These are phyloP conservation scores for Gossypium herbaceum DNA, from an alignment of 345 rosid genomes.

Conservation along the genomic window DNA sequence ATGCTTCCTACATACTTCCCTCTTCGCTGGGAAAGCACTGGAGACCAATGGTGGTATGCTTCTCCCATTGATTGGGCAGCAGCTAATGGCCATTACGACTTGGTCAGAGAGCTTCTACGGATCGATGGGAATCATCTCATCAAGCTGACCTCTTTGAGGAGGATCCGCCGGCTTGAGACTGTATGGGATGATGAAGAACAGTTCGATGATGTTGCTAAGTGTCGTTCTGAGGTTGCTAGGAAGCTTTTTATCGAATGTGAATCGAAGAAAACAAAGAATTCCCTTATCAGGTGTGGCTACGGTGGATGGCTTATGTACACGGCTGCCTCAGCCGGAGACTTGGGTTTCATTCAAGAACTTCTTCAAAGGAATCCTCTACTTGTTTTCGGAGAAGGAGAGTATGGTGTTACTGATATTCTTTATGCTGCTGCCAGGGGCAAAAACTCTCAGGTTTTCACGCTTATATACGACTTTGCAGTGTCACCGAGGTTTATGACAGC, in stretches of 20 bases:
- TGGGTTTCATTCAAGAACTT: constrained; percentile 54
- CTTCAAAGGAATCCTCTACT: constrained; percentile 66
- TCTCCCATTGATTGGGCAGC: constrained; percentile 93
- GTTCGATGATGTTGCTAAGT: constrained; percentile 64
- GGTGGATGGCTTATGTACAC: constrained; percentile 95
- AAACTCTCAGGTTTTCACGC: constrained; percentile 54
- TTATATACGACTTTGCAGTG: constrained; percentile 62
- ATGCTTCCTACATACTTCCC: constrained; percentile 79
- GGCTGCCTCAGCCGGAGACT: constrained; percentile 90
- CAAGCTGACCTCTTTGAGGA: constrained; percentile 85
- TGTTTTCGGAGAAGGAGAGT: constrained; percentile 94
- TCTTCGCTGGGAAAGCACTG: constrained; percentile 92
- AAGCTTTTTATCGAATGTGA: constrained; percentile 66
- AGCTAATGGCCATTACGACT: constrained; percentile 83
- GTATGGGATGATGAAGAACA: constrained; percentile 86
- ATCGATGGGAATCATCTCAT: constrained; percentile 84
- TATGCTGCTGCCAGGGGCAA: constrained; percentile 87
- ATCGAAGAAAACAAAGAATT: constrained; percentile 41
- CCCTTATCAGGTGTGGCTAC: constrained; percentile 65
- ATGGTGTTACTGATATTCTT: constrained; percentile 81
- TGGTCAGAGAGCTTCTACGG: constrained; percentile 79
- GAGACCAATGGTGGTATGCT: constrained; percentile 98
- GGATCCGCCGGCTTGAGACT: constrained; percentile 90
- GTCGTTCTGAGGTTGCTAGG: constrained; percentile 65
- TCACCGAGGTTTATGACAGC: constrained; percentile 55